Base-by-base conservation (phyloP, 371 early-diverging fungal genomes). In the Mycotypha africana region DNA sequence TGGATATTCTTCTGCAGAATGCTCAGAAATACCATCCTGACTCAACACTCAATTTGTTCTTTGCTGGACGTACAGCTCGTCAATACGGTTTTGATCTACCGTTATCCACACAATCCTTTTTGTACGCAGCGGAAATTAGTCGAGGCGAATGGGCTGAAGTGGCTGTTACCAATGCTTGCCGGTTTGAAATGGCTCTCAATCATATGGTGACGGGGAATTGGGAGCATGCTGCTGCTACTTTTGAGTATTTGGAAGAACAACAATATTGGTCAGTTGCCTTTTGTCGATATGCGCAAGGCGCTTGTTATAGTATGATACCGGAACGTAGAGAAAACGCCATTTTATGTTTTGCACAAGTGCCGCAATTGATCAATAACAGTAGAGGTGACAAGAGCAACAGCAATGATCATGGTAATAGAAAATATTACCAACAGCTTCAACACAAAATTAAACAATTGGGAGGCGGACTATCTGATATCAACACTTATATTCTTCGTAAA, bases 241-340 rank as follows among this genome's bases (percentile, higher is more conserved):
- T 82, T 63, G 67, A 70, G 2, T 54, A 60, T 25, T 48, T 82
- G 6, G 65, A 56, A 28, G 53, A 70, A 12, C 73, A 74, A 38
- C 67, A 74, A 17, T 80, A 82, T 34, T 79, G 83, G 80, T 80
- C 81, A 8, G 47, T 62, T 5, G 75, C 76, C 0, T 76, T 82
- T 44, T 82, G 78, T 53, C 53, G 67, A 9, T 82, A 80, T 49
- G 64, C 71, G 25, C 65, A 76, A 45, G 82, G 79, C 0, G 76
- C 76, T 0, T 74, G 76, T 24, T 47, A 72, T 16, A 77, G 72
- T 44, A 74, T 71, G 49, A 40, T 56, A 12, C 75, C 71, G 1
- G 47, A 67, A 1, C 65, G 68, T 11, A 49, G 66, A 2, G 69
- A 76, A 6, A n/a, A n/a, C n/a, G 79, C 79, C 1, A 51, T 77